phyloP scores from a whole-genome alignment of 305 asterid species.

The Fraxinus ornus region DNA sequence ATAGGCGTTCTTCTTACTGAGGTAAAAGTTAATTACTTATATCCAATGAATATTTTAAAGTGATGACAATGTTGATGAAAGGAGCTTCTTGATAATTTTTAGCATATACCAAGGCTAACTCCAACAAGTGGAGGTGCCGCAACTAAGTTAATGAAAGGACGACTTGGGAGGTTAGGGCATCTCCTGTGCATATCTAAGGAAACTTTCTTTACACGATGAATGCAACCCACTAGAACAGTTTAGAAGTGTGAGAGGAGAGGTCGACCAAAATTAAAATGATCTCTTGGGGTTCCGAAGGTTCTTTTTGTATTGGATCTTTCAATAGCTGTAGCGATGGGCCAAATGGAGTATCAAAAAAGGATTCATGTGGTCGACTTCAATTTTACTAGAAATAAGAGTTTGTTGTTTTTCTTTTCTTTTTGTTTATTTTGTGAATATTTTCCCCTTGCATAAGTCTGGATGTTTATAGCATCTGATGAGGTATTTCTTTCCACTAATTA shows the following conservation, averaged over 20 bases:
- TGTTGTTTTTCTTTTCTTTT: background rate
- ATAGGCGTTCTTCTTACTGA: slow-evolving; percentile 80
- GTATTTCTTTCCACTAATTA: background rate
- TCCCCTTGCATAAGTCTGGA: background rate
- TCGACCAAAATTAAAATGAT: background rate
- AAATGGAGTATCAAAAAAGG: background rate
- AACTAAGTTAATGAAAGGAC: background rate
- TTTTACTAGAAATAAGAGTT: background rate
- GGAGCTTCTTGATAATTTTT: background rate
- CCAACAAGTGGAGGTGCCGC: background rate
- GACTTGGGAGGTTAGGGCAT: background rate
- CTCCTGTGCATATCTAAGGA: background rate
- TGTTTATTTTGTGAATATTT: background rate
- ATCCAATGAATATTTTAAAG: slow-evolving; percentile 1
- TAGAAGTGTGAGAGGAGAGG: background rate
- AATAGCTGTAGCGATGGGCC: background rate
- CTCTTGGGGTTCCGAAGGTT: background rate
- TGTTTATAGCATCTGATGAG: background rate
- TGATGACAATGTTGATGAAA: background rate
- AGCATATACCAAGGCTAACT: background rate
- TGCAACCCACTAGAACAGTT: background rate
- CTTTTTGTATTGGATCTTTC: background rate
- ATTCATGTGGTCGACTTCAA: background rate
- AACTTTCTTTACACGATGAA: background rate
- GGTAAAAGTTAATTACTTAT: slow-evolving; percentile 40